Conservation (phyloP, 2,329 filamentous ascomycete species). For the Colletotrichum brevisporum region DNA sequence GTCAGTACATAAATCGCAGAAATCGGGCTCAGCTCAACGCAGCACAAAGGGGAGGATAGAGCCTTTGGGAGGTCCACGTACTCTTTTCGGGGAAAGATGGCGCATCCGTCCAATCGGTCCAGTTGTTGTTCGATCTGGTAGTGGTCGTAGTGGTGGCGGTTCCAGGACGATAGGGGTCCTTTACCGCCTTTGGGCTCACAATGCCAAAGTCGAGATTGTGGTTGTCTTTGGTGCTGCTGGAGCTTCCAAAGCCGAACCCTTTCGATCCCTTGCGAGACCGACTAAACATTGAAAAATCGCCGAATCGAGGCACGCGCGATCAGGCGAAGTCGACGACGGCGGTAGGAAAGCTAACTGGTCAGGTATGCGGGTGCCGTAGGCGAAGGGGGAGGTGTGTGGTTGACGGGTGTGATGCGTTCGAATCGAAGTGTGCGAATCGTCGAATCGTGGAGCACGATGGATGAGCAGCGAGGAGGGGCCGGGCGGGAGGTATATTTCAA, state of each 20-base stretch:
- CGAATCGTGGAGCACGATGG: constrained; percentile 16
- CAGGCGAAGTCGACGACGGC: constrained; percentile 10
- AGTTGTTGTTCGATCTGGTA: constrained; percentile 31
- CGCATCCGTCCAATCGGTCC: constrained; percentile 44
- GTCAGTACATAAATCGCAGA: constrained; percentile 21
- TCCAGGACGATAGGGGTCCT: constrained; percentile 37
- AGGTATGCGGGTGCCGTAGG: constrained; percentile 3
- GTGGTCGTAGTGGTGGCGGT: constrained; percentile 38
- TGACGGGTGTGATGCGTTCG: constrained; percentile 2
- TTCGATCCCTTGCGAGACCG: constrained; percentile 40
- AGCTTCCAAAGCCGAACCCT: constrained; percentile 39
- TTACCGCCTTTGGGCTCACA: constrained; percentile 36
- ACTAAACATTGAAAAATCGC: constrained; percentile 36
- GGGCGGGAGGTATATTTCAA: constrained; percentile 37
- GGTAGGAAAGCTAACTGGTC: background rate
- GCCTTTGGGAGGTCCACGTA: constrained; percentile 46
- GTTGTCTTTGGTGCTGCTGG: constrained; percentile 37
- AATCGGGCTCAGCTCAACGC: background rate
- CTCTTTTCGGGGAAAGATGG: constrained; percentile 58
- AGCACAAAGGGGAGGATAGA: background rate
- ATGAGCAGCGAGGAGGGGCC: constrained; percentile 15
- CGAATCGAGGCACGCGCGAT: constrained; percentile 5
- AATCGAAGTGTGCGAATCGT: constrained; percentile 29
- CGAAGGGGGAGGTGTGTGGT: background rate
- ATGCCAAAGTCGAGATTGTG: constrained; percentile 40